These are phyloP conservation scores for Globisporangium radiosum DNA, from an alignment of 352 stramenopile species.

Conservation along the genomic window DNA sequence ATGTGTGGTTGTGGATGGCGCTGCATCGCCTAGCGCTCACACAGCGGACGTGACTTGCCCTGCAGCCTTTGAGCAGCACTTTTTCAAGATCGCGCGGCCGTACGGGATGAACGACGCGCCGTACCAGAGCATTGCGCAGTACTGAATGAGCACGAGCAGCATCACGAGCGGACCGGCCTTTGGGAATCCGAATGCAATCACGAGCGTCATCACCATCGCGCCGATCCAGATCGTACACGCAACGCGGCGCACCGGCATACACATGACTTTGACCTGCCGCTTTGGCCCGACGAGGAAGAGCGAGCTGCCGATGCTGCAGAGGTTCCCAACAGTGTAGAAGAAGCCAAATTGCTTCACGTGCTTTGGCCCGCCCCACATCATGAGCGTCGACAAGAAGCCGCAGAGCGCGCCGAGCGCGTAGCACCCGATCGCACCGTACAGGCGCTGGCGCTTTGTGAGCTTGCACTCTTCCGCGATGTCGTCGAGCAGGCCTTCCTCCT, in stretches of 20 bases:
- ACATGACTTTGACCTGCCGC: constrained; percentile 80
- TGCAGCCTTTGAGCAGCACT: constrained; percentile 48
- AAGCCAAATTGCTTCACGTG: constrained; percentile 84
- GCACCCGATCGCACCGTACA: constrained; percentile 66
- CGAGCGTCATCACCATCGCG: constrained; percentile 62
- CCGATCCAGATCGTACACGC: constrained; percentile 77
- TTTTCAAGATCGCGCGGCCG: constrained; percentile 70
- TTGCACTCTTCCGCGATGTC: constrained; percentile 67
- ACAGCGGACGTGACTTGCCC: constrained; percentile 37
- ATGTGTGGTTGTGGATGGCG: no score
- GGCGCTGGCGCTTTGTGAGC: constrained; percentile 71
- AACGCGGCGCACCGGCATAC: constrained; percentile 71
- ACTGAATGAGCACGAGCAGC: constrained; percentile 71
- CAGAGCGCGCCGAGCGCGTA: constrained; percentile 69
- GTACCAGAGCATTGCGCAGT: constrained; percentile 80
- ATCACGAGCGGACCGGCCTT: constrained; percentile 60
- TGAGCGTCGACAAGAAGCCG: constrained; percentile 69
- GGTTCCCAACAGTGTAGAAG: constrained; percentile 81
- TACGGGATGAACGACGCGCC: constrained; percentile 78
- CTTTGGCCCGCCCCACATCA: constrained; percentile 73
- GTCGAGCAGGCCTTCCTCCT: constrained; percentile 67
- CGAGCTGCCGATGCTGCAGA: constrained; percentile 74
- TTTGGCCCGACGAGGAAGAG: constrained; percentile 69
- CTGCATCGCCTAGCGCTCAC: neutral
- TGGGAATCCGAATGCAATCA: constrained; percentile 72